Percentiles rank a stretch among this genome's conserved stretches.
Evolutionary conservation across 2,329 filamentous ascomycete genomes (phyloP).

Genomic region (Cytospora leucostoma): DNA sequence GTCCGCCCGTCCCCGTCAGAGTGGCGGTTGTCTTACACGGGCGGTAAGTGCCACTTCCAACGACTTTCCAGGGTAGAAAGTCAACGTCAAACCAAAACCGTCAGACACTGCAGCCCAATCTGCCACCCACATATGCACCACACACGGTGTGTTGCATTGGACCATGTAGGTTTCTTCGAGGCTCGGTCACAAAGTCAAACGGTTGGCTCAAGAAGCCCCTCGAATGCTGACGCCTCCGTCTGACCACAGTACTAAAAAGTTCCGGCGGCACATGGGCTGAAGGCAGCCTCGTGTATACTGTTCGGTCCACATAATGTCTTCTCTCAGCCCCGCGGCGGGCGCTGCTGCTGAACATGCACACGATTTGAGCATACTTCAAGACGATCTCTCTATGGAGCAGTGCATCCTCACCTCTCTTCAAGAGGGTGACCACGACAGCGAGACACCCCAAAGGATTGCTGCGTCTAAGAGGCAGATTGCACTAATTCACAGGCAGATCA

Average conservation of each 20-base stretch:
- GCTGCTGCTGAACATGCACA: neutral
- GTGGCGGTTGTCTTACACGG: neutral
- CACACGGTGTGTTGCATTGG: neutral
- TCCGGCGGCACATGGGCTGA: neutral
- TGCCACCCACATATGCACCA: neutral
- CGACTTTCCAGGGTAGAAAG: neutral
- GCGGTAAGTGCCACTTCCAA: neutral
- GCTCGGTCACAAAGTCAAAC: neutral
- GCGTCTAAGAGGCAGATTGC: conserved; percentile 31
- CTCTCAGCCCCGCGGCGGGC: conserved; percentile 7
- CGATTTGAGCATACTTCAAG: conserved; percentile 32
- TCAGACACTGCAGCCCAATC: neutral
- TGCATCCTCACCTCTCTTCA: conserved; percentile 48
- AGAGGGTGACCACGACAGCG: conserved; percentile 32
- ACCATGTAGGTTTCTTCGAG: neutral
- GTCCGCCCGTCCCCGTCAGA: neutral
- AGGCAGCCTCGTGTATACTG: conserved; percentile 1
- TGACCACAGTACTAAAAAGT: neutral
- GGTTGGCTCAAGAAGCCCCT: neutral
- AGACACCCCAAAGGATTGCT: conserved; percentile 33
- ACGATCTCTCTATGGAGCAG: conserved; percentile 46
- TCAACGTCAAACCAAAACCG: neutral
- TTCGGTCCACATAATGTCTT: conserved; percentile 15
- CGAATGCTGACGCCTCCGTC: neutral
- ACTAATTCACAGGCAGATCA: conserved; percentile 37